phyloP scores from a whole-genome alignment of 176 grass and related monocot genomes.

The Guadua angustifolia region DNA sequence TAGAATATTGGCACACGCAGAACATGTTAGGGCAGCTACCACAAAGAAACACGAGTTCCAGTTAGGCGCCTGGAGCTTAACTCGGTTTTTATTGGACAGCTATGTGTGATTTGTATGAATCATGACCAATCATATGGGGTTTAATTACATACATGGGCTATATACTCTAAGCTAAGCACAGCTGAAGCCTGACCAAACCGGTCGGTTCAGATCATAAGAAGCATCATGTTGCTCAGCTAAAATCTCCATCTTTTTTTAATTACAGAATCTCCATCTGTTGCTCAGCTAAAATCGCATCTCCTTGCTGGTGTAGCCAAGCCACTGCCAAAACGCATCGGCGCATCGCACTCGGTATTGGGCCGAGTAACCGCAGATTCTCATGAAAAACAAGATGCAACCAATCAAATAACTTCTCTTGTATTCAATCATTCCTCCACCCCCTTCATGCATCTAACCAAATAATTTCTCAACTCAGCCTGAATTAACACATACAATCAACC shows the following conservation, averaged over 20 bases:
- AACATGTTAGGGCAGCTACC: constrained; percentile 2
- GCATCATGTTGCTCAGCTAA: too few species aligned
- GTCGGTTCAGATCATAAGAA: not conserved
- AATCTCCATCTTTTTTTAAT: too few species aligned
- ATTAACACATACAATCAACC: too few species aligned
- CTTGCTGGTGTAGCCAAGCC: too few species aligned
- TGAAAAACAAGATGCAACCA: too few species aligned
- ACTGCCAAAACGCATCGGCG: not conserved
- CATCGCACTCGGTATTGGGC: not conserved
- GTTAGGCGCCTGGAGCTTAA: constrained; percentile 23
- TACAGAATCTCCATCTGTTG: too few species aligned
- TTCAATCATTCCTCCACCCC: too few species aligned
- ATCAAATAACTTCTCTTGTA: too few species aligned
- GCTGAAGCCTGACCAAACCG: not conserved
- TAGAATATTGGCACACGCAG: constrained; percentile 17
- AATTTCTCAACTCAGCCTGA: too few species aligned
- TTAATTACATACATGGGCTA: not conserved
- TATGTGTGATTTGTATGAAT: constrained; percentile 22
- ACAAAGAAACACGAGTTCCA: constrained; percentile 35
- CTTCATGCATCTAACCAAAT: too few species aligned
- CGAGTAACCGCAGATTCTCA: not conserved
- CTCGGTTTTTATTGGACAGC: constrained; percentile 26
- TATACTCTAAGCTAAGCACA: not conserved
- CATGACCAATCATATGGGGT: constrained; percentile 28
- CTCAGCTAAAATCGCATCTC: too few species aligned